Conservation (phyloP, 164 flowering plant genomes). For the Brasenia schreberi region DNA sequence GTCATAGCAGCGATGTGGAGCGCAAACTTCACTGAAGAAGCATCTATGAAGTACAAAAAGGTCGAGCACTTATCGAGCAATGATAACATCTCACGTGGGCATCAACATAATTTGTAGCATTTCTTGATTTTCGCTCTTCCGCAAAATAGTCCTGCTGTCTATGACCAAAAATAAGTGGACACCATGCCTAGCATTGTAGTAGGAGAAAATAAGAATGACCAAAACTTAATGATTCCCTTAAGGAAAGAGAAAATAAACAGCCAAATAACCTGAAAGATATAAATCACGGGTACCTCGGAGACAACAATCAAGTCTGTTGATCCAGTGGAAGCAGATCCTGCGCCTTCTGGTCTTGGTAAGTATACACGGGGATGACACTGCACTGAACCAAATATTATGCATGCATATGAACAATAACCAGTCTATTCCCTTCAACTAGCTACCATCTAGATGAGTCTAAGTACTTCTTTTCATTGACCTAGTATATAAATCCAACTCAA, state of each 20-base stretch:
- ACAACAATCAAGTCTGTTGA: slow-evolving; percentile 23
- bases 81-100: slow-evolving; percentile 31
- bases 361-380: slow-evolving; percentile 53
- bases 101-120: slow-evolving; percentile 24
- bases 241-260: neutral
- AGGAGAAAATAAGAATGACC: neutral
- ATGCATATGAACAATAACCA: neutral
- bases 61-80: neutral
- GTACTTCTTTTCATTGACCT: neutral
- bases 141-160: slow-evolving; percentile 20
- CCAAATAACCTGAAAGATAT: neutral
- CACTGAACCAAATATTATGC: slow-evolving; percentile 1
- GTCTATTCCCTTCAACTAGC: neutral
- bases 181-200: slow-evolving; percentile 57
- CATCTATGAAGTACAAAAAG: no score
- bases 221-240: neutral
- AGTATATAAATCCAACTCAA: neutral
- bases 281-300: slow-evolving; percentile 34
- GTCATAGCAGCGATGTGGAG: no score
- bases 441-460: neutral
- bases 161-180: slow-evolving; percentile 37
- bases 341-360: slow-evolving; percentile 13
- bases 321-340: slow-evolving; percentile 12
- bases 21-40: no score
- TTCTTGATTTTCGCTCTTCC: slow-evolving; percentile 13